Percentiles rank a stretch among this genome's conserved stretches.
Evolutionary conservation across 805 yeast genomes (phyloP).

Genomic region (Zygotorulaspora sp.): DNA sequence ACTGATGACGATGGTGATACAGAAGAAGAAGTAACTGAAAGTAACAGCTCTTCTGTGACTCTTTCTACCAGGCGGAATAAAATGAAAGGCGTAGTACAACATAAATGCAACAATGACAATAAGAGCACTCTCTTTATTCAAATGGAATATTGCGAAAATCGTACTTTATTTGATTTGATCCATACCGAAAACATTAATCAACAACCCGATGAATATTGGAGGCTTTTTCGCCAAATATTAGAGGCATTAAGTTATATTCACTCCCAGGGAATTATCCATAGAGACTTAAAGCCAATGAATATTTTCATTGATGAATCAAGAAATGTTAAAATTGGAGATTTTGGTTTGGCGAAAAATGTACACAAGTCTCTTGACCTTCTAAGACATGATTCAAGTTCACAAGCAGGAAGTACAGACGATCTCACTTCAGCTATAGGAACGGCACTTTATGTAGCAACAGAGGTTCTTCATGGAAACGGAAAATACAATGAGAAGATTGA

Average conservation of each 20-base stretch:
- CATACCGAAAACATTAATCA: conserved; percentile 64
- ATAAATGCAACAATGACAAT: conserved; percentile 27
- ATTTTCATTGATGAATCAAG: conserved; percentile 88
- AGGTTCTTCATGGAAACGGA: conserved; percentile 67
- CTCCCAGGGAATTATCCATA: conserved; percentile 87
- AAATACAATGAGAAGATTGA: conserved; percentile 92
- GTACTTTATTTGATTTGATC: conserved; percentile 79
- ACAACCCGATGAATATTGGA: conserved; percentile 80
- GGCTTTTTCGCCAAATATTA: conserved; percentile 76
- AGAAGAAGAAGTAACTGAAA: conserved; percentile 3
- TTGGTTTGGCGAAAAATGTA: conserved; percentile 91
- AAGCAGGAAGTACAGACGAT: conserved; percentile 49
- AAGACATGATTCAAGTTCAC: conserved; percentile 30
- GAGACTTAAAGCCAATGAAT: conserved; percentile 93
- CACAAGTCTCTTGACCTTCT: conserved; percentile 44
- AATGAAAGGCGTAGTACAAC: background rate
- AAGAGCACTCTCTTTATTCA: conserved; percentile 84
- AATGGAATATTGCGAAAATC: conserved; percentile 98
- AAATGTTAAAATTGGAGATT: conserved; percentile 92
- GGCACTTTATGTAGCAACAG: conserved; percentile 85
- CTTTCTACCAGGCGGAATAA: conserved; percentile 1
- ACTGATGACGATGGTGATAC: conserved; percentile 23
- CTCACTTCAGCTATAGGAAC: conserved; percentile 93
- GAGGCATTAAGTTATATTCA: conserved; percentile 92
- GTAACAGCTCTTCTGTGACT: conserved; percentile 1